Base-by-base conservation (phyloP, 805 yeast species). In the Pichia cephalocereana region DNA sequence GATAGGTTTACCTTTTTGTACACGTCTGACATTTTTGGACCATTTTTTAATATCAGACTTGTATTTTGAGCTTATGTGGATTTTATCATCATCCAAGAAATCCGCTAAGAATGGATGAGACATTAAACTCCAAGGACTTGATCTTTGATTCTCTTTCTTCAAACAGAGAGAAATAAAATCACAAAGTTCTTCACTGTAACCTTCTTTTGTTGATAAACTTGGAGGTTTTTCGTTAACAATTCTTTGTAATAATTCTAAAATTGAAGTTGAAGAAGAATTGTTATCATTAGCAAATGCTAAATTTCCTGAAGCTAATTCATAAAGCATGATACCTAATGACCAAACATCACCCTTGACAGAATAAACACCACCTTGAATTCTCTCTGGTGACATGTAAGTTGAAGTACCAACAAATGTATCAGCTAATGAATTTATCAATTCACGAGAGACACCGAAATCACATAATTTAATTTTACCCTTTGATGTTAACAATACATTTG, bases 381-480 rank as follows among this genome's bases (percentile, higher is more conserved):
- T 75, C 59, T 93, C 99, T 0, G 99, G 99, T 1, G 96, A 86
- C 95, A 93, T 93, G 63, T 93, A 93, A 0, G 95, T 88, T 1
- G 96, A 88, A 0, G 99, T 93, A 1, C 99, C 99, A 10, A 93
- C 98, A 71, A 93, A 93, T 0, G 99, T 93, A 59, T 93, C 96
- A 0, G 97, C 99, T 50, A 93, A 77, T 1, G 99, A 93, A 65
- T 91, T 89, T 48, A 87, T 86, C 45, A 93, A 73, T 61, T 89
- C 96, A 51, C 96, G 80, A 31, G 90, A 81, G 8, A 93, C 99
- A 23, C 99, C 99, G 69, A 93, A 93, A 66, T 93, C 99, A 67
- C 98, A 90, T 26, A 93, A 73, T 64, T 90, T 93, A 56, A 93
- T 80, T 54, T 83, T 84, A 27, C 99, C 99, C 54, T 73, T 77